Evolutionary conservation across 2,329 filamentous ascomycete genomes (phyloP), one percentile per base, ranked within the genome.

Genomic region (Monosporascus sp.): DNA sequence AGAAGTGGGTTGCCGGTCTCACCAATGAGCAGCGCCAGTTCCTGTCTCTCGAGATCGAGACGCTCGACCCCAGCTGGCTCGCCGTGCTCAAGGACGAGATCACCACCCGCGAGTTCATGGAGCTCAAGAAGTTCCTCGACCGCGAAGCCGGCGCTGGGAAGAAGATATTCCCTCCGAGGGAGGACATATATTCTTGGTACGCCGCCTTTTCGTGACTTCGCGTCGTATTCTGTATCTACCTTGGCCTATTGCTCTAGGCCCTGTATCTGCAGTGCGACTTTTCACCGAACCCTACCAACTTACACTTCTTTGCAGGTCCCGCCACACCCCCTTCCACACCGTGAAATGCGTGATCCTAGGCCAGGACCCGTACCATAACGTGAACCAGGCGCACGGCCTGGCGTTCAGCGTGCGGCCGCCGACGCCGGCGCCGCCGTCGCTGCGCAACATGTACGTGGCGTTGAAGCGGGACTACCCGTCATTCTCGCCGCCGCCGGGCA

Each of bases 351-450:
- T 99, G 55, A 91, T 99, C 65, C 72, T 97, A 51, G 94, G 94
- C 59, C 94, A 99, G 74, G 94, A 99, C 69, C 94, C 94, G 3
- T 99, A 99, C 71, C 94, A 99, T 76, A 96, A 96, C 69, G 71
- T 84, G 69, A 95, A 95, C 71, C 94, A 99, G 77, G 94, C 94
- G 49, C 94, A 97, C 70, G 94, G 94, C 44, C 85, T 99, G 54
- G 93, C 89, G 68, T 99, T 99, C 79, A 96, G 90, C 47, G 92
- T 97, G 51, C 89, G 89, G 9, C 86, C 93, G 3, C 94, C 94
- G 0, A 96, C 90, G 0, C 83, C 83, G 4, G 90, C 93, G 1
- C 94, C 94, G 0, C 92, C 93, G 0, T 96, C 90, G 1, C 84
- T 99, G 17, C 83, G 84, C 63, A 99, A 99, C 74, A 97, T 99